Evolutionary conservation across 352 stramenopile species (phyloP), one percentile per base, ranked within the genome.

Genomic region (Globisporangium megalacanthum): DNA sequence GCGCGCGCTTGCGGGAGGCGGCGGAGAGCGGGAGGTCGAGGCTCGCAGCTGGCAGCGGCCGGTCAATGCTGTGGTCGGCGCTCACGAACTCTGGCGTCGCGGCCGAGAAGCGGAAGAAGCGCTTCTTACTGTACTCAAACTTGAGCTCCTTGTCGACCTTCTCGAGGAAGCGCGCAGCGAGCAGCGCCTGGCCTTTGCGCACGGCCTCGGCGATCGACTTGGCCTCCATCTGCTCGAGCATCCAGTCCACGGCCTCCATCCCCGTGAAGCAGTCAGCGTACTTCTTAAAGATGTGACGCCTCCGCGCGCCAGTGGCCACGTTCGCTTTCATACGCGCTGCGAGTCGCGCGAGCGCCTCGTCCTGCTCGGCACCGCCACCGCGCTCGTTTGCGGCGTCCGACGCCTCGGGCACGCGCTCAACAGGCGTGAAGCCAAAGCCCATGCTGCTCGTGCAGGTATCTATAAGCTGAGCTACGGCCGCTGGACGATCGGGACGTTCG

Each of bases 221-320:
- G 69, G 79, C 82, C 51, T 92, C 79, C 79, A 89, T 89, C 54
- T 88, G 77, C 68, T 92, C 79, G 41, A 92, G 77, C 82, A 92
- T 92, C 82, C 82, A 92, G 68, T 92, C 79, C 22, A 92, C 82
- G 10, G 82, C 82, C 47, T 92, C 82, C 82, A 92, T 92, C 49
- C 82, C 82, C 25, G 82, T 88, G 65, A 92, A 92, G 60, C 82
- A 92, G 66, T 92, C 79, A 1, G 75, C 57, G 65, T 89, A 92
- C 53, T 88, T 88, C 62, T 89, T 89, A 57, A 92, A 92, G 52
- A 92, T 55, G 64, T 89, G 71, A 45, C 80, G 79, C 14, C 82
- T 72, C 3, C 82, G 79, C 54, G 88, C 79, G 48, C 82, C 82
- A 6, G 82, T 88, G 14, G 78, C 69, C 51, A 92, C 80, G 64